Evolutionary conservation across 2,329 filamentous ascomycete genomes (phyloP).

Genomic region (Helotiales sp.): DNA sequence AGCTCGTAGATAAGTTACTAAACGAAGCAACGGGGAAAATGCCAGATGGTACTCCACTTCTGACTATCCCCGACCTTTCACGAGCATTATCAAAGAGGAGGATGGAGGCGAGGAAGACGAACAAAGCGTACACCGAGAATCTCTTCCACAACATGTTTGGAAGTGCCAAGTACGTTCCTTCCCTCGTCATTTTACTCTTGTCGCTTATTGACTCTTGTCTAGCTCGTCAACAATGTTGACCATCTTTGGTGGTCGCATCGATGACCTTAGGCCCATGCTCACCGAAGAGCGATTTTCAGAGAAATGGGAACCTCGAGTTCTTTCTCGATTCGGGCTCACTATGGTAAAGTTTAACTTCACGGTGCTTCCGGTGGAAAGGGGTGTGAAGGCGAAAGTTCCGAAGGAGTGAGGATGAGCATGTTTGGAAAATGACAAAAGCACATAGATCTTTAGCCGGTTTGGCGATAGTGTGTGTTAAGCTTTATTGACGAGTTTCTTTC

Average conservation of each 20-base stretch:
- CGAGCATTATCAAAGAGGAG: constrained; percentile 32
- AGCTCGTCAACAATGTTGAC: constrained; percentile 45
- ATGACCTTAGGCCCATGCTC: constrained; percentile 41
- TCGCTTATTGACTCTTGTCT: constrained; percentile 1
- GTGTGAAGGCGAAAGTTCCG: constrained; percentile 32
- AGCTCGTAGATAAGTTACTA: constrained; percentile 38
- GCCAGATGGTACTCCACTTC: constrained; percentile 31
- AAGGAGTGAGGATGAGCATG: not conserved
- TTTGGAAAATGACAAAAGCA: not conserved
- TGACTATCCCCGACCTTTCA: constrained; percentile 40
- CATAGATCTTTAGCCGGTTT: not conserved
- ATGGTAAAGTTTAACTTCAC: constrained; percentile 44
- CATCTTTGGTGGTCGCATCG: constrained; percentile 40
- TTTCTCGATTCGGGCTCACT: constrained; percentile 39
- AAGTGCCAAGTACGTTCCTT: constrained; percentile 37
- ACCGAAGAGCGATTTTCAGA: constrained; percentile 42
- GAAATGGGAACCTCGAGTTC: constrained; percentile 41
- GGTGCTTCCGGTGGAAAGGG: constrained; percentile 40
- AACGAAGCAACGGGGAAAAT: constrained; percentile 38
- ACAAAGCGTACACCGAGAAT: constrained; percentile 37
- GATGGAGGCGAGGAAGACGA: constrained; percentile 37
- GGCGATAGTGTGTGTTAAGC: not conserved
- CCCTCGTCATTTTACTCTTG: not conserved
- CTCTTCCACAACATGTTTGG: constrained; percentile 42
- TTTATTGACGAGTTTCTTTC: too few relatives aligned